Evolutionary conservation across 2,329 filamentous ascomycete genomes (phyloP), one percentile per base, ranked within the genome.

Genomic region (Verticillium nonalfalfae): DNA sequence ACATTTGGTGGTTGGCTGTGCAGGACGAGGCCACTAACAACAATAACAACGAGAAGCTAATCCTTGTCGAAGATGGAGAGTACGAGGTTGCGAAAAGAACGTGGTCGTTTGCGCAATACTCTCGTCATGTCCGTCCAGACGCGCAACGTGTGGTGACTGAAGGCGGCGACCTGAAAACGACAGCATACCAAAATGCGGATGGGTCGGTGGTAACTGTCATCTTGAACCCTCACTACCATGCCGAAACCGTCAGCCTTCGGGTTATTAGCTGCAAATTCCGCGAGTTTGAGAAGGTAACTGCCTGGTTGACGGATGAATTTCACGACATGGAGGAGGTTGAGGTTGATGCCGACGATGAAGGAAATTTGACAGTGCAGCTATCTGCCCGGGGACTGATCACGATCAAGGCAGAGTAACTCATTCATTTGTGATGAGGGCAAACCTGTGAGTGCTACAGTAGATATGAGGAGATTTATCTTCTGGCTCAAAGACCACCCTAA

Each of bases 81-180:
- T 64, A 70, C 73, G 50, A 36, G 15, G n/a, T 59, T 9, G 67
- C 72, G 18, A 69, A 69, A 63, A 67, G 73, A 4, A 68, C 75
- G 18, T 77, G 75, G 75, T 74, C 75, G 31, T 73, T 77, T 63
- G 75, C 74, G 54, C 73, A 73, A 67, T 77, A 73, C 71, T 68
- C 65, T 36, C 72, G 75, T 31, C 75, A 72, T 61, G 71, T 77
- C 21, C 70, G 74, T 0, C 75, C 75, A 1, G 75, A 74, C 0
- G 74, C 75, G 18, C 60, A 72, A 15, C 67, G 74, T 39, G 65
- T 76, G n/a, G 68, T 64, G 11, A 68, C 68, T 7, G 64, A 66
- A 4, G 72, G 70, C 3, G 68, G 61, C 10, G 71, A 72, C 18
- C 63, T 74, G 50, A 71, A 68, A 63, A 71, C 68, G 57, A 71